Evolutionary conservation across 257 asterid genomes (phyloP).

Genomic region (Rhazya stricta): DNA sequence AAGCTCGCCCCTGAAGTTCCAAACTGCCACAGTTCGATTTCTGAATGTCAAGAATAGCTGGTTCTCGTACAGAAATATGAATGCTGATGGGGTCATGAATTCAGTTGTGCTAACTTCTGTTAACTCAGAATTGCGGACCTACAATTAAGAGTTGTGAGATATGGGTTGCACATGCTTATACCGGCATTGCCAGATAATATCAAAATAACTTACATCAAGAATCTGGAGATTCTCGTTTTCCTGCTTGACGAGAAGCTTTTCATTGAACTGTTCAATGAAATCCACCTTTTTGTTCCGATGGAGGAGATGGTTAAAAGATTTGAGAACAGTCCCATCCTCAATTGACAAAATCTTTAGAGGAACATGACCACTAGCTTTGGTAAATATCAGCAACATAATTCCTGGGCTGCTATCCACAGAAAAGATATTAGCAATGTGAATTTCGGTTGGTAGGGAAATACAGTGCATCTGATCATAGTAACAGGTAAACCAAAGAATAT

Average conservation of each 20-base stretch:
- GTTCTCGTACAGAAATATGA: slow-evolving; percentile 92
- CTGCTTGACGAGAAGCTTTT: slow-evolving; percentile 97
- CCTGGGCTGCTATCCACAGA: slow-evolving; percentile 70
- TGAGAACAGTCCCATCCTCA: slow-evolving; percentile 95
- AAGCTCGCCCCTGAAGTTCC: slow-evolving; percentile 99
- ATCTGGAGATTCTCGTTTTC: slow-evolving; percentile 97
- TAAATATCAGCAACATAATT: slow-evolving; percentile 79
- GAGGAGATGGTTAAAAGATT: slow-evolving; percentile 84
- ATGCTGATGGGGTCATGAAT: slow-evolving; percentile 99
- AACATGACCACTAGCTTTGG: slow-evolving; percentile 64
- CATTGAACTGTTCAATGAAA: slow-evolving; percentile 95
- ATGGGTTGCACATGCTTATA: slow-evolving; percentile 1
- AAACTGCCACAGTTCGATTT: slow-evolving; percentile 93
- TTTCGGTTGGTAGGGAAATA: neutral
- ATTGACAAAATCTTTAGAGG: slow-evolving; percentile 89
- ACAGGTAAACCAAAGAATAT: neutral
- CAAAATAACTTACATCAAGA: slow-evolving; percentile 61
- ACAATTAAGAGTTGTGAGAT: slow-evolving; percentile 26
- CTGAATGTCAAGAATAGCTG: slow-evolving; percentile 92
- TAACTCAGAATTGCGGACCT: slow-evolving; percentile 87
- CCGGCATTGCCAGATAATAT: neutral
- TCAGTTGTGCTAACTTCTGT: slow-evolving; percentile 95
- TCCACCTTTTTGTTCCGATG: slow-evolving; percentile 93
- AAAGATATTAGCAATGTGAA: neutral
- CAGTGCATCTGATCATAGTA: neutral